phyloP scores from a whole-genome alignment of 192 early-diverging fungal genomes.

The Pilaira anomala region DNA sequence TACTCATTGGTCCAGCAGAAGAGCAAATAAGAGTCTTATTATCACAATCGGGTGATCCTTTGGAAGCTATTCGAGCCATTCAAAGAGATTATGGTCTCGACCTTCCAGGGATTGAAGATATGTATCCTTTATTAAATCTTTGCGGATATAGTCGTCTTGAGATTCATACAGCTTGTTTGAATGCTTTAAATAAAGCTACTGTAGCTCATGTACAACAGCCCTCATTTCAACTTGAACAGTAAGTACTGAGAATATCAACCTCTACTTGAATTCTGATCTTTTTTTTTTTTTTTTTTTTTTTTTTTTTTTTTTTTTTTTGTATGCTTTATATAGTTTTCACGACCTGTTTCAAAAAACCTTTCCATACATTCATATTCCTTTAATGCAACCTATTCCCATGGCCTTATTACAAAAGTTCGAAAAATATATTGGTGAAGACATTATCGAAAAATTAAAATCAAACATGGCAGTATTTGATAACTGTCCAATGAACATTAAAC shows the following conservation, averaged over 20 bases:
- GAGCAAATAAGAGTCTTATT: conserved; percentile 27
- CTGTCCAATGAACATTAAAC: conserved; percentile 41
- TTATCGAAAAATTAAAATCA: conserved; percentile 24
- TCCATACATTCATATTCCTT: conserved; percentile 46
- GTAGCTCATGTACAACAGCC: conserved; percentile 36
- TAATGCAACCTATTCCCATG: conserved; percentile 51
- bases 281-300: background rate
- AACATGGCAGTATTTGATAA: conserved; percentile 32
- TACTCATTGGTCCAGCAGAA: conserved; percentile 32
- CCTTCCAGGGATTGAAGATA: conserved; percentile 40
- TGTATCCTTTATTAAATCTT: conserved; percentile 50
- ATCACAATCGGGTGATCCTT: conserved; percentile 33
- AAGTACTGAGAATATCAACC: too few species aligned
- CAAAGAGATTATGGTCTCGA: conserved; percentile 32
- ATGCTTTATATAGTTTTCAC: conserved; percentile 33
- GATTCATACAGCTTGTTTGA: conserved; percentile 47
- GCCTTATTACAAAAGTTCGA: conserved; percentile 47
- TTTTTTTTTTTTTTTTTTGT: background rate
- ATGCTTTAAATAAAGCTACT: conserved; percentile 43
- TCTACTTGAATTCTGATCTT: too few species aligned
- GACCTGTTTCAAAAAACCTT: conserved; percentile 41
- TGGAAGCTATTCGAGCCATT: conserved; percentile 29
- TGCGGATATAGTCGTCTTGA: conserved; percentile 44
- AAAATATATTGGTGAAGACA: conserved; percentile 34
- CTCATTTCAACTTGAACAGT: conserved; percentile 25